Evolutionary conservation across 805 yeast species (phyloP), one percentile per base, ranked within the genome.

Genomic region (Komagataella pseudopastoris): DNA sequence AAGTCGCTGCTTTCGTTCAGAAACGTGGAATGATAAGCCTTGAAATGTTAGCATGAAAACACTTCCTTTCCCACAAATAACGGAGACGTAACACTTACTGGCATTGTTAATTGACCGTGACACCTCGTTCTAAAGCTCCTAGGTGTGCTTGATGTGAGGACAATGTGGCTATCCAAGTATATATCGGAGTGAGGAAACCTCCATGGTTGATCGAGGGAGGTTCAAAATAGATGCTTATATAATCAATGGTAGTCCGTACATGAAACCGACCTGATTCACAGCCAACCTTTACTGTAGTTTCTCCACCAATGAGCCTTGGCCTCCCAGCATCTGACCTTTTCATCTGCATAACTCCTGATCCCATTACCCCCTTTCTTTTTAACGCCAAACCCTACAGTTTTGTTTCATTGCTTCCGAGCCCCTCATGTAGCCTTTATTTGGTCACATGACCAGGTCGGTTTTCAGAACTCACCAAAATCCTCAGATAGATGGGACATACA

Each of bases 1-100:
- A 78, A 75, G 55, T 76, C 74, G 30, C 72, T 67, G n/a, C 71
- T 60, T 55, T 83, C 88, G 20, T 76, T 77, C 39, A 83, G 71
- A 61, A 85, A 85, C 1, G 93, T 85, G 17, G 93, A 85, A 61
- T 86, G 93, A 60, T 83, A 85, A 7, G 91, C 93, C 72, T 75
- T 52, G 24, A 39, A 23, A 20, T 6, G 12, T 30, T 30, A 30
- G 39, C 4, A 30, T n/a, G 5, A 7, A 30, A 30, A 30, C 3
- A 3, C 14, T 14, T 30, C 14, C 39, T 30, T 30, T 20, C 54
- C 54, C 51, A 52, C 46, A 47, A 23, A 44, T 23, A 39, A 23
- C 16, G 39, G n/a, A 30, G 14, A 8, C 14, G 2, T 4, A 30
- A 10, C 10, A 30, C 39, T 30, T 30, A 30, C 39, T 30, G 39